Conservation (phyloP, 768 basidiomycete species). For the Pulveroboletus frians region DNA sequence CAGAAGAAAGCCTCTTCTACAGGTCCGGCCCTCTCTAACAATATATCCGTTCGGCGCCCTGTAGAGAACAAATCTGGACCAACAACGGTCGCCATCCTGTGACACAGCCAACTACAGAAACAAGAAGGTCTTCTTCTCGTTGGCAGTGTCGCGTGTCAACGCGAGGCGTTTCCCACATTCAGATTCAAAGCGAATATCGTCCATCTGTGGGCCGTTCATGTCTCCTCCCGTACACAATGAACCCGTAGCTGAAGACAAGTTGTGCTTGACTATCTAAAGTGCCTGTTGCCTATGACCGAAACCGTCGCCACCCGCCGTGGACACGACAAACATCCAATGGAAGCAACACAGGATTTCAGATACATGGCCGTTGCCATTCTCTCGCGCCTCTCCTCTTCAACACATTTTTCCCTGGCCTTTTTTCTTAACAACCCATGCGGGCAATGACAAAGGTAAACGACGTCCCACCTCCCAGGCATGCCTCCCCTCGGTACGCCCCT, state of each 20-base stretch:
- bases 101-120: not conserved
- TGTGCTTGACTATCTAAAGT: not conserved
- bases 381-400: too few species aligned
- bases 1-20: too few species aligned
- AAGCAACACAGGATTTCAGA: not conserved
- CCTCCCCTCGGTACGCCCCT: constrained; percentile 13
- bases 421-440: not conserved
- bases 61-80: not conserved
- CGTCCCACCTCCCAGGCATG: not conserved
- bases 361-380: too few species aligned
- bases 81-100: not conserved
- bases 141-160: not conserved
- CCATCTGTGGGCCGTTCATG: too few species aligned
- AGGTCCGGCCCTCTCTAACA: not conserved
- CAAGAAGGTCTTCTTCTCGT: not conserved
- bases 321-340: not conserved
- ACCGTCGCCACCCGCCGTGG: too few species aligned
- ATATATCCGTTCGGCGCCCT: not conserved
- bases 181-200: too few species aligned
- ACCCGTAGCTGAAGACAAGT: not conserved
- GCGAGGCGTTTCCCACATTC: not conserved
- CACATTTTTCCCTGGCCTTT: too few species aligned
- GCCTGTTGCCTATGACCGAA: not conserved
- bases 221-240: not conserved
- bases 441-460: not conserved